phyloP scores from a whole-genome alignment of 192 early-diverging fungal genomes.

The Coemansia guatemalensis region DNA sequence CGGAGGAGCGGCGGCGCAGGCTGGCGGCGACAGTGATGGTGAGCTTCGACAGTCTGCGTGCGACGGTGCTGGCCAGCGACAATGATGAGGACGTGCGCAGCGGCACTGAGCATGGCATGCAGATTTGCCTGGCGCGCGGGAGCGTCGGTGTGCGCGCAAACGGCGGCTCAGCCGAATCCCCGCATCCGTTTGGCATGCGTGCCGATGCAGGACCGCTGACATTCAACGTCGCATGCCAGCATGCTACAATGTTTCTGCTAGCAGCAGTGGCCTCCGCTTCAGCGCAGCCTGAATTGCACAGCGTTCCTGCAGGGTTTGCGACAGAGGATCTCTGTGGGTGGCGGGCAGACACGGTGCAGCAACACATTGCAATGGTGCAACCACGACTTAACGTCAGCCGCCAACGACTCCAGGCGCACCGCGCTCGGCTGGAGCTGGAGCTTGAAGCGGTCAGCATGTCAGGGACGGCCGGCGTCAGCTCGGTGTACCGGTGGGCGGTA shows the following conservation, averaged over 20 bases:
- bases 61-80: slow-evolving; percentile 42
- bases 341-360: slow-evolving; percentile 29
- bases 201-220: slow-evolving; percentile 28
- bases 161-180: slow-evolving; percentile 44
- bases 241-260: slow-evolving; percentile 40
- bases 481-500: slow-evolving; percentile 50
- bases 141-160: slow-evolving; percentile 31
- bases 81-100: slow-evolving; percentile 50
- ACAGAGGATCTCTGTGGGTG: slow-evolving; percentile 32
- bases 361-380: slow-evolving; percentile 32
- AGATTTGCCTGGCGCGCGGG: slow-evolving; percentile 27
- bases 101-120: slow-evolving; percentile 49
- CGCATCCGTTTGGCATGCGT: slow-evolving; percentile 46
- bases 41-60: slow-evolving; percentile 33
- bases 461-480: slow-evolving; percentile 31
- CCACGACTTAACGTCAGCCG: slow-evolving; percentile 30
- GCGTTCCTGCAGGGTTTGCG: slow-evolving; percentile 11
- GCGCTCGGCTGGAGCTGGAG: slow-evolving; percentile 37
- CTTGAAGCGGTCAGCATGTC: slow-evolving; percentile 26
- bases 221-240: slow-evolving; percentile 39
- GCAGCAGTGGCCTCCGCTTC: slow-evolving; percentile 27
- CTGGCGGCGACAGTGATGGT: slow-evolving; percentile 30
- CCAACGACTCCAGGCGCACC: slow-evolving; percentile 24
- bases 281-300: slow-evolving; percentile 21
- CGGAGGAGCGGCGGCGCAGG: slow-evolving; percentile 29